Base-by-base conservation (phyloP, 2,329 filamentous ascomycete species). In the Clarireedia paspali region DNA sequence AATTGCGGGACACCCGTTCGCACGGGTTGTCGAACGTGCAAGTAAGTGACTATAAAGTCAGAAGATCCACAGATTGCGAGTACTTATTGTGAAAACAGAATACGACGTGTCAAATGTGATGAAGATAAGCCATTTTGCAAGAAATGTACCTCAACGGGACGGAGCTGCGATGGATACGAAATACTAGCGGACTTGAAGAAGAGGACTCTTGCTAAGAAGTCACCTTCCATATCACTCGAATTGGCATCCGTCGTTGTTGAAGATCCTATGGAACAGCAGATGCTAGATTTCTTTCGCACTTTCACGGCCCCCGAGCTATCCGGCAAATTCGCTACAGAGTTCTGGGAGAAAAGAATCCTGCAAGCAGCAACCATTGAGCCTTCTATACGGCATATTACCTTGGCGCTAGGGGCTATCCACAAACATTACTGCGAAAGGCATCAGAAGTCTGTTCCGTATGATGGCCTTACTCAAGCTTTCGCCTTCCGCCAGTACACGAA, bases 401-500 rank as follows among this genome's bases (percentile, higher is more conserved):
- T 67, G 51, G 66, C 65, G n/a, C 57, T 68, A 50, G 65, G 59
- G n/a, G 65, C 64, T 3, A 55, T 67, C 10, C 64, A 67, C 38
- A 64, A 63, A n/a, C 60, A 66, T 40, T 65, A 62, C 45, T 51
- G 57, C 30, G 57, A 56, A 48, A 79, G 61, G 75, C 77, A 17
- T 73, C 75, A n/a, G 73, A 67, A 23, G 75, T 74, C 17, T 72
- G 57, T 55, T 60, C 65, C 24, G 44, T 55, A 47, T 4, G 17
- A 53, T 20, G 12, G 23, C 4, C 46, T 27, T 34, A 55, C 61
- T 23, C 62, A 52, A 63, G 66, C 20, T 42, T 76, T 84, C 55
- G 82, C 83, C 2, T 71, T 85, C 44, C 75, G 74, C 50, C 75
- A 84, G 57, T 86, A 86, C 62, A 78, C 78, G 1, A 74, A 77